Percentiles rank a stretch among this genome's conserved stretches.
These are phyloP conservation scores for Linum usitatissimum DNA, from an alignment of 345 rosid species.

Conservation along the genomic window DNA sequence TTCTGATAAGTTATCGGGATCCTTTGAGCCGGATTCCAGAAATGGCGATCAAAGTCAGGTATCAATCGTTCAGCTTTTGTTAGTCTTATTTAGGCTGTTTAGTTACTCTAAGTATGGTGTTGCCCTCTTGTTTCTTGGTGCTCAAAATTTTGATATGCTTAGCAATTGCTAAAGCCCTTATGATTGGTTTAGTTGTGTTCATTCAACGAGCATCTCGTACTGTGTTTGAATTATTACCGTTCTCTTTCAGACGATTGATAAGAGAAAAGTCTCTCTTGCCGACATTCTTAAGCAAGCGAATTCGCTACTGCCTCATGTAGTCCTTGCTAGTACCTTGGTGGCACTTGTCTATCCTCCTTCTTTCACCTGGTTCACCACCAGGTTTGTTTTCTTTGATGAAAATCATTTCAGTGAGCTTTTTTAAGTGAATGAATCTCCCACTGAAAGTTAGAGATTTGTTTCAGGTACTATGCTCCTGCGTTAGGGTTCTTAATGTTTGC, in stretches of 20 bases:
- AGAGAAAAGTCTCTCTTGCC: slow-evolving; percentile 30
- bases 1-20: slow-evolving; percentile 33
- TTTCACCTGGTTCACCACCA: slow-evolving; percentile 90
- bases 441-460: slow-evolving; percentile 5
- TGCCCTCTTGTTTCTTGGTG: too few relatives aligned
- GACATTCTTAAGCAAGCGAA: slow-evolving; percentile 63
- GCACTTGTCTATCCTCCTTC: slow-evolving; percentile 92
- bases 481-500: slow-evolving; percentile 98
- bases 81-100: too few relatives aligned
- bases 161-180: background rate
- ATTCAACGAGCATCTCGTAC: background rate
- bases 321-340: slow-evolving; percentile 72
- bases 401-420: background rate
- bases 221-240: background rate
- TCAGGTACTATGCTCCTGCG: slow-evolving; percentile 91
- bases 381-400: slow-evolving; percentile 23
- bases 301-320: slow-evolving; percentile 72
- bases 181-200: background rate
- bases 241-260: slow-evolving; percentile 26
- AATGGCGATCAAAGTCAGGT: slow-evolving; percentile 33
- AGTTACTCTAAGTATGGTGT: background rate
- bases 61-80: background rate
- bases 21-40: slow-evolving; percentile 21
- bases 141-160: background rate
- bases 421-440: background rate